phyloP scores from a whole-genome alignment of 768 basidiomycete species.

The Agaricus subrufescens region DNA sequence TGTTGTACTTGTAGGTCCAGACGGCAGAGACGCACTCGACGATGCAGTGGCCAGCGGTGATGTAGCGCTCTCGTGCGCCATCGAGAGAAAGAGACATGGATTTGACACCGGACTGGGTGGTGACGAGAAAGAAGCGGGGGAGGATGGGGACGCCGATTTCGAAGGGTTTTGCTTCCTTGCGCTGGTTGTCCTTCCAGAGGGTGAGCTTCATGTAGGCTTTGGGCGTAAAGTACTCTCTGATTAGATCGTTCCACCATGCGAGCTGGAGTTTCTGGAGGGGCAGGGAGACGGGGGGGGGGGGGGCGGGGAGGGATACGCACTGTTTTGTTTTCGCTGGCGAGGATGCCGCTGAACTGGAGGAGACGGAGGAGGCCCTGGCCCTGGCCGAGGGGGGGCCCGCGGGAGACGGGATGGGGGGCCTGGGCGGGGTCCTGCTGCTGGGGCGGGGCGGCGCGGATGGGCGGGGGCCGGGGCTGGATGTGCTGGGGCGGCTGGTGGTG shows the following conservation, averaged over 20 bases:
- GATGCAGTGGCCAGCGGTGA: constrained; percentile 39
- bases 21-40: constrained; percentile 70
- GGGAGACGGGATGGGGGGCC: not conserved
- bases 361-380: constrained; percentile 66
- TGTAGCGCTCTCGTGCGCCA: constrained; percentile 65
- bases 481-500: not conserved
- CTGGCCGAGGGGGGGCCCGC: constrained; percentile 32
- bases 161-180: constrained; percentile 77
- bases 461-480: constrained; percentile 7
- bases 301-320: constrained; percentile 27
- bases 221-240: constrained; percentile 67
- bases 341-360: constrained; percentile 64
- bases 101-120: constrained; percentile 78
- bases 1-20: constrained; percentile 80
- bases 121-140: constrained; percentile 82
- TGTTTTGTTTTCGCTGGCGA: constrained; percentile 48
- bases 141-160: constrained; percentile 79
- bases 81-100: constrained; percentile 80
- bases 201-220: constrained; percentile 75
- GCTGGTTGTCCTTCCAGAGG: constrained; percentile 83
- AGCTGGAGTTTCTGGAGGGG: constrained; percentile 51
- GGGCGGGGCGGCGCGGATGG: constrained; percentile 6
- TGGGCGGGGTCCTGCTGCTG: constrained; percentile 4
- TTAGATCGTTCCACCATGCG: constrained; percentile 61
- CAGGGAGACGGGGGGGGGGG: not conserved